These are phyloP conservation scores for Leccinum variicolor DNA, from an alignment of 768 basidiomycete genomes.

Conservation along the genomic window DNA sequence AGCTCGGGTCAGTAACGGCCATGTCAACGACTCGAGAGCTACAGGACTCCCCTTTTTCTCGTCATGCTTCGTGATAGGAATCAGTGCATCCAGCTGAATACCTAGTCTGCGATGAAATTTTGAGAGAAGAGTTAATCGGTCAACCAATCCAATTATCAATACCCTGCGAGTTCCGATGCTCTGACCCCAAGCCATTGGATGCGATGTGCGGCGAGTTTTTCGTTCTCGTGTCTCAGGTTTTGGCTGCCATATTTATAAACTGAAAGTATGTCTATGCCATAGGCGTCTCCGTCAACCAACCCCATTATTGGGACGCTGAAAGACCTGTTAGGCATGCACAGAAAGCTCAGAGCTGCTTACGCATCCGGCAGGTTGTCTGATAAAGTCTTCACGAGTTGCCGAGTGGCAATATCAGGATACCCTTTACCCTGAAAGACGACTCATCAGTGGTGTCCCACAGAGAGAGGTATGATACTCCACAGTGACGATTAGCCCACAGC, in stretches of 20 bases:
- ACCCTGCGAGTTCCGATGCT: slow-evolving; percentile 66
- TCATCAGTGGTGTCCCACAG: slow-evolving; percentile 3
- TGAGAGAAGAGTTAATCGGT: background rate
- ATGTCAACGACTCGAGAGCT: background rate
- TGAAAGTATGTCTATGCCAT: slow-evolving; percentile 88
- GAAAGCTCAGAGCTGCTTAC: slow-evolving; percentile 37
- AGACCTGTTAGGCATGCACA: background rate
- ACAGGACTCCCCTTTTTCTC: slow-evolving; percentile 60
- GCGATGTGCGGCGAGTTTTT: slow-evolving; percentile 61
- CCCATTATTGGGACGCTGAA: slow-evolving; percentile 71
- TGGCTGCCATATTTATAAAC: slow-evolving; percentile 83
- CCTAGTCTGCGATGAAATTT: slow-evolving; percentile 43
- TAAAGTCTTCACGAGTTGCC: slow-evolving; percentile 75
- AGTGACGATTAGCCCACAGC: slow-evolving; percentile 75
- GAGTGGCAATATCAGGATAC: slow-evolving; percentile 91
- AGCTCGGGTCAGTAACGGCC: background rate
- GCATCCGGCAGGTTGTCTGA: slow-evolving; percentile 57
- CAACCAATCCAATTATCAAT: slow-evolving; percentile 12
- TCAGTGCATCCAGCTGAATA: slow-evolving; percentile 54
- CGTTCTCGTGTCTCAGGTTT: slow-evolving; percentile 66
- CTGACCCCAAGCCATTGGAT: slow-evolving; percentile 81
- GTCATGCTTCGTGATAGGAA: slow-evolving; percentile 70
- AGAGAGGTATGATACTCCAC: slow-evolving; percentile 34
- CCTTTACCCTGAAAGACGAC: slow-evolving; percentile 76
- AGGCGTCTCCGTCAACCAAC: slow-evolving; percentile 88